These are phyloP conservation scores for Erythrobasidium hasegawianum DNA, from an alignment of 1,284 basidiomycete genomes.

Conservation along the genomic window DNA sequence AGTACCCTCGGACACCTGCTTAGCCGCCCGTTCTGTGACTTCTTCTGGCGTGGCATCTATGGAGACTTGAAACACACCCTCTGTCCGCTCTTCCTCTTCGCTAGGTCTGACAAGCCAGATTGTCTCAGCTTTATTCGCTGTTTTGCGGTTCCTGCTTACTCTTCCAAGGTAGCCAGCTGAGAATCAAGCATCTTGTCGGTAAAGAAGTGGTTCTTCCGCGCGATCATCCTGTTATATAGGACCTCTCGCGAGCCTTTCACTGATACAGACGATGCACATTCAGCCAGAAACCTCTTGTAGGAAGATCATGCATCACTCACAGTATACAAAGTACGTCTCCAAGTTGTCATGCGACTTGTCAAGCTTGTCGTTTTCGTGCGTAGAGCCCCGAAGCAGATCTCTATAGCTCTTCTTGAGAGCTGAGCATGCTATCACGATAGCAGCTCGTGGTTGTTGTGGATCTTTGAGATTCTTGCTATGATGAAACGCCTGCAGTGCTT, in stretches of 20 bases:
- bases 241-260: conserved; percentile 64
- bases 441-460: conserved; percentile 50
- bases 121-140: neutral
- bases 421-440: conserved; percentile 80
- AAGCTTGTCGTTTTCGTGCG: conserved; percentile 10
- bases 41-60: conserved; percentile 23
- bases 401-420: conserved; percentile 77
- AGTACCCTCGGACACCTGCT: conserved; percentile 6
- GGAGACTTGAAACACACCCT: conserved; percentile 26
- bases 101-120: conserved; percentile 6
- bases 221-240: conserved; percentile 65
- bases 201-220: conserved; percentile 79
- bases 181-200: conserved; percentile 80
- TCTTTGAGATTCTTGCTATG: conserved; percentile 43
- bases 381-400: conserved; percentile 66
- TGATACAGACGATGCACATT: conserved; percentile 4
- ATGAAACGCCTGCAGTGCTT: conserved; percentile 33
- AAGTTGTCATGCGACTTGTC: conserved; percentile 48
- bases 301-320: conserved; percentile 34
- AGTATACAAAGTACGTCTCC: conserved; percentile 75
- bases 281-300: neutral
- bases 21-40: conserved; percentile 7
- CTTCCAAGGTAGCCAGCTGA: conserved; percentile 75
- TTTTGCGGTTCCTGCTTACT: conserved; percentile 1
- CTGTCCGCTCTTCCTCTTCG: conserved; percentile 28